Conservation (phyloP, 2,329 filamentous ascomycete genomes). For the Calonectria leucothoes region DNA sequence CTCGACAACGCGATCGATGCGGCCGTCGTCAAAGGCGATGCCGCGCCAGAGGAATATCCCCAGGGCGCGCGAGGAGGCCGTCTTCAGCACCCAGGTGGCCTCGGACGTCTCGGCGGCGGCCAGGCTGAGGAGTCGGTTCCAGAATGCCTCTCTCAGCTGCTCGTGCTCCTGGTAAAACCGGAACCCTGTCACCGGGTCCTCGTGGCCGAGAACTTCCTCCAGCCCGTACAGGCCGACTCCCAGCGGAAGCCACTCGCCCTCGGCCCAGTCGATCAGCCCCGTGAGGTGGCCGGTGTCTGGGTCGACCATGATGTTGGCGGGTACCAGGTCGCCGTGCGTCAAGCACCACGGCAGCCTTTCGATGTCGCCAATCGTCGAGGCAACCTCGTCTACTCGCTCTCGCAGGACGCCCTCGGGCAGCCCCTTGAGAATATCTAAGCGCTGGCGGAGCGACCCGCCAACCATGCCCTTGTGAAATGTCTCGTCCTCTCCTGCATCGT, state of each 20-base stretch:
- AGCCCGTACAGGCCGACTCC: conserved; percentile 70
- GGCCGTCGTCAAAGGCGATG: conserved; percentile 71
- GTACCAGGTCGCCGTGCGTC: conserved; percentile 70
- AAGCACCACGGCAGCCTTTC: conserved; percentile 64
- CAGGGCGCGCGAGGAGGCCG: conserved; percentile 52
- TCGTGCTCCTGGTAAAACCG: conserved; percentile 58
- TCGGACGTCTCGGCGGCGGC: background rate
- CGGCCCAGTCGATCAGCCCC: conserved; percentile 74
- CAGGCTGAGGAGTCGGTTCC: conserved; percentile 55
- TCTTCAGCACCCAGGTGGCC: conserved; percentile 19
- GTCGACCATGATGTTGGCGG: conserved; percentile 67
- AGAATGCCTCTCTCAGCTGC: conserved; percentile 61
- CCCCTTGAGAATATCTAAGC: conserved; percentile 50
- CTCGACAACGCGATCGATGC: conserved; percentile 67
- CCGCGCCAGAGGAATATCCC: conserved; percentile 73
- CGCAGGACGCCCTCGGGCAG: conserved; percentile 51
- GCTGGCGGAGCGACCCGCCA: conserved; percentile 54
- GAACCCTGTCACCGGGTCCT: conserved; percentile 49
- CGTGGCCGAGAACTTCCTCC: conserved; percentile 67
- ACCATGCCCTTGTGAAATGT: conserved; percentile 46
- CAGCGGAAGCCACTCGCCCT: conserved; percentile 70
- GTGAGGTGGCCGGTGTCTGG: conserved; percentile 54
- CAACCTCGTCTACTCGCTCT: conserved; percentile 35
- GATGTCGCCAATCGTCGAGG: conserved; percentile 48
- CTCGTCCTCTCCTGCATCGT: background rate